Base-by-base conservation (phyloP, 73 alveolate species). In the Paramecium bursaria region DNA sequence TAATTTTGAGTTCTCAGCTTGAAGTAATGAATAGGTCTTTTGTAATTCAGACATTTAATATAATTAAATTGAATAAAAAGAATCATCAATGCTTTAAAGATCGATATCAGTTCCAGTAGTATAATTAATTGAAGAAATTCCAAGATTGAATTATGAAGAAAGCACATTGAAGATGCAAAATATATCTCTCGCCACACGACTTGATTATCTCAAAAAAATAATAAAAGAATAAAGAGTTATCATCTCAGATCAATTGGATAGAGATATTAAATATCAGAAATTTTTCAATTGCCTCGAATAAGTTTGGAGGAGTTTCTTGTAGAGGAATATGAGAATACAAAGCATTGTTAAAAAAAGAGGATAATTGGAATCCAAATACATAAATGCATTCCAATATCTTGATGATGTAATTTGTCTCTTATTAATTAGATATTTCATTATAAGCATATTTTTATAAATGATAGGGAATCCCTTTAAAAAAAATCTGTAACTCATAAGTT, bases 151-250 rank as follows among this genome's bases (percentile, higher is more conserved):
- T 27, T 57, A 10, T 23, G 76, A 57, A 14, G 76, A 57, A 11
- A 57, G 4, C 14, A 33, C 33, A 2, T 57, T 57, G 51, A 57
- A 57, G 33, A 57, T 57, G 17, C 15, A 57, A 29, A 57, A 57
- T 57, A 47, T 27, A 35, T 67, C 53, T 39, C 27, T 67, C 6
- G 55, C 82, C 17, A 67, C 33, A 17, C 10, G 55, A n/a, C 19
- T 33, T 13, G 82, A 67, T 15, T 67, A 35, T 67, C 27, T 67
- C 7, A 67, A 61, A 42, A 67, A 67, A 35, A 67, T 57, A 4
- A 67, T 67, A 0, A 42, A 19, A 19, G 82, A 67, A 42, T 13
- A 39, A 27, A 67, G 44, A 42, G 10, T 19, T 15, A 35, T 31
- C 0, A 61, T 61, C 3, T 6, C 33, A 35, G 82, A 67, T 21